Evolutionary conservation across 495 filamentous ascomycete genomes (phyloP).

Genomic region (Trichoderma orchidacearum): DNA sequence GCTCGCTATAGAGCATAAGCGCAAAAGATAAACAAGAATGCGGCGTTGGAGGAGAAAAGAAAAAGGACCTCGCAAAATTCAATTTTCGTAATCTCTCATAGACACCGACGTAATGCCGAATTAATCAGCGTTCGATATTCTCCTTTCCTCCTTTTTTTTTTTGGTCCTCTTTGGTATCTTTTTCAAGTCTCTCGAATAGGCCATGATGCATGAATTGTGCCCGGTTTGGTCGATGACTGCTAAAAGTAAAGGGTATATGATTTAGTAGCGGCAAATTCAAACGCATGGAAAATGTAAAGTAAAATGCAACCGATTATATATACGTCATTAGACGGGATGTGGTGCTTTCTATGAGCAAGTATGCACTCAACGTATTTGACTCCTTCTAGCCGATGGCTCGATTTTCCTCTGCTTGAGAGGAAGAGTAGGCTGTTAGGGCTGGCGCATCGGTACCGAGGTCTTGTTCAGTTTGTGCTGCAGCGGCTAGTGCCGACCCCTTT

Average conservation of each 20-base stretch:
- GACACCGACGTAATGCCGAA: background rate
- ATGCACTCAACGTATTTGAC: background rate
- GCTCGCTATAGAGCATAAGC: background rate
- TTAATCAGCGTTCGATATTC: background rate
- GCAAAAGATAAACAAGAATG: background rate
- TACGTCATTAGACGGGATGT: background rate
- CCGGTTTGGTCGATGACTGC: background rate
- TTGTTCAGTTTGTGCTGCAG: background rate
- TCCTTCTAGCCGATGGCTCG: too few relatives aligned
- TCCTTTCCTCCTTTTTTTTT: background rate
- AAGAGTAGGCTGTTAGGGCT: background rate
- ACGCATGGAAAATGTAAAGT: background rate
- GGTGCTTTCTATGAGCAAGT: background rate
- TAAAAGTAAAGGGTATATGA: background rate
- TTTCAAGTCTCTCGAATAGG: too few relatives aligned
- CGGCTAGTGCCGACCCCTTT: background rate
- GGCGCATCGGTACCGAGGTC: background rate
- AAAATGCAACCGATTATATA: background rate
- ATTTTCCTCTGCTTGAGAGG: background rate
- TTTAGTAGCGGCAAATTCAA: background rate
- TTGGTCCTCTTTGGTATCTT: constrained; percentile 2
- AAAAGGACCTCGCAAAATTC: background rate
- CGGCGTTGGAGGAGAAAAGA: background rate
- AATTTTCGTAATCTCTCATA: background rate
- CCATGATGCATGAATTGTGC: too few relatives aligned